Evolutionary conservation across 768 basidiomycete species (phyloP).

Genomic region (Tylopilus plumbeoviolaceoides): DNA sequence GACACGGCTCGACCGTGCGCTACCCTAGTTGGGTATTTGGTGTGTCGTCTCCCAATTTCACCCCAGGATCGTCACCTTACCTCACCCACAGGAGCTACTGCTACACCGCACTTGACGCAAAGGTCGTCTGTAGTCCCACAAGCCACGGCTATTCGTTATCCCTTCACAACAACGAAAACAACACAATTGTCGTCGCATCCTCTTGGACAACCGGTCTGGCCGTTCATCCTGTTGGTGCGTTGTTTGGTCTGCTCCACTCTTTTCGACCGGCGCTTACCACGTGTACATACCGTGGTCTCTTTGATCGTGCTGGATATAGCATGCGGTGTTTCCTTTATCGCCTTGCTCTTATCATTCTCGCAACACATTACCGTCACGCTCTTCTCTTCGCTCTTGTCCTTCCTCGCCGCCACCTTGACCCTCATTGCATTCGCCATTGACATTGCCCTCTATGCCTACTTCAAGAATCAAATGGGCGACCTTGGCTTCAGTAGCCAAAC

Average conservation of each 20-base stretch:
- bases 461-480: constrained; percentile 53
- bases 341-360: constrained; percentile 59
- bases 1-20: constrained; percentile 6
- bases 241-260: neutral
- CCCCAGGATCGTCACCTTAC: constrained; percentile 2
- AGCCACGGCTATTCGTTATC: constrained; percentile 55
- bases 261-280: neutral
- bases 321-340: constrained; percentile 55
- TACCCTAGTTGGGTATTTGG: constrained; percentile 67
- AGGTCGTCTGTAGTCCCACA: constrained; percentile 41
- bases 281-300: neutral
- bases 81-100: constrained; percentile 53
- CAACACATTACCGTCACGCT: constrained; percentile 46
- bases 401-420: constrained; percentile 65
- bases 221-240: constrained; percentile 71
- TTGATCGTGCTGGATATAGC: constrained; percentile 27
- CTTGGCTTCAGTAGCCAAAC: constrained; percentile 44
- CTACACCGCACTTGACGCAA: constrained; percentile 40
- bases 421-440: constrained; percentile 75
- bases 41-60: constrained; percentile 24
- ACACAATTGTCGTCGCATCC: constrained; percentile 39
- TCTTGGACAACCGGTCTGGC: constrained; percentile 74
- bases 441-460: constrained; percentile 63
- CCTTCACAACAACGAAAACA: constrained; percentile 20
- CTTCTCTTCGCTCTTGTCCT: constrained; percentile 47